Evolutionary conservation across 164 flowering plant species (phyloP).

Genomic region (Litsea cubeba): DNA sequence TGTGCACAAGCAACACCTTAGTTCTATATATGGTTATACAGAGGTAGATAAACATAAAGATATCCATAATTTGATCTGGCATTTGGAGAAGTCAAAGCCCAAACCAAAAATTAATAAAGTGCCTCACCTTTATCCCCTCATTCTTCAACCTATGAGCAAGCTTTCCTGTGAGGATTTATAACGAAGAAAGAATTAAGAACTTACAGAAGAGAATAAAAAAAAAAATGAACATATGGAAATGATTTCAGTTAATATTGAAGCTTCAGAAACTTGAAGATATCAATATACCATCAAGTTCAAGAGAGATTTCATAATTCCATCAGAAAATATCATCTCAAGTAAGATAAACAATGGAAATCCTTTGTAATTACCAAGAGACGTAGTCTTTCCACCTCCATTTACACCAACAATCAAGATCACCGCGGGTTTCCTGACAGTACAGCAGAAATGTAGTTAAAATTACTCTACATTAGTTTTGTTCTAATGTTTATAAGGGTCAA

Average conservation of each 20-base stretch:
- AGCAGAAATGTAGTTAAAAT: not conserved
- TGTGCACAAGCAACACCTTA: not conserved
- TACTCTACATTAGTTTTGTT: not conserved
- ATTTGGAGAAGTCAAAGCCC: not conserved
- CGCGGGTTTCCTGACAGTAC: conserved; percentile 67
- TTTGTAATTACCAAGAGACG: conserved; percentile 72
- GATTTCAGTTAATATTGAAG: not conserved
- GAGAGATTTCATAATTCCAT: not conserved
- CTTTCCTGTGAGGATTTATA: conserved; percentile 59
- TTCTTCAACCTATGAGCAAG: conserved; percentile 82
- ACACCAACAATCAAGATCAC: conserved; percentile 95
- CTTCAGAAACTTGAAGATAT: not conserved
- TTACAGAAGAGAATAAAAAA: not conserved
- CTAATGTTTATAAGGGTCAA: not conserved
- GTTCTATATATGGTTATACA: not conserved
- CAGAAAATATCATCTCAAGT: not conserved
- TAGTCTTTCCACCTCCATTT: conserved; percentile 99
- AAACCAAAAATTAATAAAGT: not conserved
- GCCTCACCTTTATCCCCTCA: conserved; percentile 78
- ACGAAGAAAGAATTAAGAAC: conserved; percentile 8
- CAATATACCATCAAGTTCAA: not conserved
- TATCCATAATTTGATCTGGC: not conserved
- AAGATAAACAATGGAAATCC: too few relatives aligned
- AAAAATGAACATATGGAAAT: not conserved
- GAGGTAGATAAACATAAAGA: not conserved